Conservation (phyloP, 495 filamentous ascomycete species). For the Xylaria grammica region DNA sequence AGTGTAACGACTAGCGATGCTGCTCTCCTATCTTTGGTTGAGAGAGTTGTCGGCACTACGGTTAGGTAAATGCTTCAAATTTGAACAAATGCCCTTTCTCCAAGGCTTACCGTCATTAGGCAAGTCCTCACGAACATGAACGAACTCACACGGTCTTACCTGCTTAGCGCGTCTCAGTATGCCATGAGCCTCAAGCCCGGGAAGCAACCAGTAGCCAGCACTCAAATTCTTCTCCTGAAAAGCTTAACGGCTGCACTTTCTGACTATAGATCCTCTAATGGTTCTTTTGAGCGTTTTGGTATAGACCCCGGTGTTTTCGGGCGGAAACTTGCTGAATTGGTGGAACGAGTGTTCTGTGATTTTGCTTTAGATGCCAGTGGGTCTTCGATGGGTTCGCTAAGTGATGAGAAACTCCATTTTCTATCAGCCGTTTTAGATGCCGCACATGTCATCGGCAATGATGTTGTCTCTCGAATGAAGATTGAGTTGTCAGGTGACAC, state of each 20-base stretch:
- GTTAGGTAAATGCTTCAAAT: constrained; percentile 26
- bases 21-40: constrained; percentile 21
- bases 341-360: constrained; percentile 20
- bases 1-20: constrained; percentile 23
- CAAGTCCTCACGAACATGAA: constrained; percentile 35
- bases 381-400: neutral
- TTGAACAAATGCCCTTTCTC: neutral
- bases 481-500: constrained; percentile 24
- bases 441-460: constrained; percentile 17
- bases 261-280: constrained; percentile 14
- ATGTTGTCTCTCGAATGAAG: neutral
- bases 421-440: constrained; percentile 29
- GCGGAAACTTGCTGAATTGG: constrained; percentile 26
- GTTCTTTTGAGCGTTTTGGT: constrained; percentile 15
- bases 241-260: constrained; percentile 26
- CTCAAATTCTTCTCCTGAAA: constrained; percentile 32
- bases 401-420: constrained; percentile 13
- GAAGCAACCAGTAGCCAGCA: neutral
- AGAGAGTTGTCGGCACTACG: constrained; percentile 33
- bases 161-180: constrained; percentile 28
- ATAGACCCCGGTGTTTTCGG: constrained; percentile 22
- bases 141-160: constrained; percentile 28
- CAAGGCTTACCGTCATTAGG: constrained; percentile 26
- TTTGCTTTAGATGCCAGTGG: constrained; percentile 25
- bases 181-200: constrained; percentile 23